Percentiles rank a stretch among this genome's conserved stretches.
phyloP scores from a whole-genome alignment of 345 rosid genomes.

The Moricandia moricandioides region DNA sequence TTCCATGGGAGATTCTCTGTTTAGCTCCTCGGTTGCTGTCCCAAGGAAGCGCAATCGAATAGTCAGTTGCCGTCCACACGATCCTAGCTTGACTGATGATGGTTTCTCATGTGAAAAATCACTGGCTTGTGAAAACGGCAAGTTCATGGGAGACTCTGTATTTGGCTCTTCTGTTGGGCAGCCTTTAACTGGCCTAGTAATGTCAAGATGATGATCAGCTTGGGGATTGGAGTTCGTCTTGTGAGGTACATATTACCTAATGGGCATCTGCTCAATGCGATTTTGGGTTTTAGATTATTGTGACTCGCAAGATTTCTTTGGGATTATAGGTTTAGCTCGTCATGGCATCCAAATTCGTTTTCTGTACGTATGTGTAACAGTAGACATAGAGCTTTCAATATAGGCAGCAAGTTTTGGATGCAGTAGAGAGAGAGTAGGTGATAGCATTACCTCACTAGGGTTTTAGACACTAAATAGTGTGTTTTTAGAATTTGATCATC shows the following conservation, averaged over 20 bases:
- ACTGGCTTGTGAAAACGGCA: conserved; percentile 67
- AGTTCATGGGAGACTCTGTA: conserved; percentile 51
- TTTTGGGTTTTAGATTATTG: conserved; percentile 28
- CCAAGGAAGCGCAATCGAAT: conserved; percentile 54
- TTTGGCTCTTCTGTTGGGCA: conserved; percentile 53
- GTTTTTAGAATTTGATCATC: neutral
- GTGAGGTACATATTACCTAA: conserved; percentile 22
- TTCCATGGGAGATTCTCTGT: conserved; percentile 48
- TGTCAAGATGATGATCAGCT: conserved; percentile 55
- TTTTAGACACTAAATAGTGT: conserved; percentile 24
- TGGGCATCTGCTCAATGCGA: conserved; percentile 32
- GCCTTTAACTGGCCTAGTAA: conserved; percentile 54
- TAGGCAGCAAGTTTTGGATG: conserved; percentile 51
- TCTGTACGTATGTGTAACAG: conserved; percentile 37
- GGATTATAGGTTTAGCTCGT: neutral
- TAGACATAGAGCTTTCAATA: conserved; percentile 28
- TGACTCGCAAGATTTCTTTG: conserved; percentile 16
- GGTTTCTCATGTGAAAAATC: conserved; percentile 27
- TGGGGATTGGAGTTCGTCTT: conserved; percentile 2
- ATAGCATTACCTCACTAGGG: conserved; percentile 29
- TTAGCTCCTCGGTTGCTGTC: conserved; percentile 32
- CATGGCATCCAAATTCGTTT: conserved; percentile 33
- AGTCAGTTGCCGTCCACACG: conserved; percentile 35
- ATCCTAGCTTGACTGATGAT: conserved; percentile 20
- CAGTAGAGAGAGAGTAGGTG: conserved; percentile 18